These are phyloP conservation scores for Aspergillus eucalypticola DNA, from an alignment of 2,329 filamentous ascomycete genomes.

Conservation along the genomic window DNA sequence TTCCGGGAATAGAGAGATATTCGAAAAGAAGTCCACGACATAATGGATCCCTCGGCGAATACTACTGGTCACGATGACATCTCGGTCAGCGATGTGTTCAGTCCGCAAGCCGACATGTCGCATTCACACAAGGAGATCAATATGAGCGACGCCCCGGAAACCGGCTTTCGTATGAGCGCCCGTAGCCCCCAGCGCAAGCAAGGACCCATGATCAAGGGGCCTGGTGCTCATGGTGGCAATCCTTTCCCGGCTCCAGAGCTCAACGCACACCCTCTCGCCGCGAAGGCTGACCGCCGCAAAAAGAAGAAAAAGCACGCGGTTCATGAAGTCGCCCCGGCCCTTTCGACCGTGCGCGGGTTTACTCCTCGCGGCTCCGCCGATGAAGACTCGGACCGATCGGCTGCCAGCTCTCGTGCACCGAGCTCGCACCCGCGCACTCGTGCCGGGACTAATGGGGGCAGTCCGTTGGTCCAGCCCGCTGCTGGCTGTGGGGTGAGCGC, in stretches of 20 bases:
- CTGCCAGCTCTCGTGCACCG: conserved; percentile 36
- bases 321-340: conserved; percentile 29
- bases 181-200: conserved; percentile 27
- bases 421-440: conserved; percentile 32
- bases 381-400: conserved; percentile 49
- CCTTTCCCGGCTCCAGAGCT: conserved; percentile 33
- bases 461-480: conserved; percentile 54
- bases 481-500: conserved; percentile 72
- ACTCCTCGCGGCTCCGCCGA: conserved; percentile 47
- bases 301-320: conserved; percentile 46
- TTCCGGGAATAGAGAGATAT: background rate
- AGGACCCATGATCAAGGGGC: conserved; percentile 13
- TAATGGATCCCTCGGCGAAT: conserved; percentile 25
- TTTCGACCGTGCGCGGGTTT: conserved; percentile 48
- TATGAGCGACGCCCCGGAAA: conserved; percentile 23
- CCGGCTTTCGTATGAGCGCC: conserved; percentile 32
- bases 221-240: conserved; percentile 22
- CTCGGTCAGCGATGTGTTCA: conserved; percentile 43
- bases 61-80: conserved; percentile 34
- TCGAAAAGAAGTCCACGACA: background rate
- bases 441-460: conserved; percentile 37
- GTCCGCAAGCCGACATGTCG: conserved; percentile 37
- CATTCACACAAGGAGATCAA: conserved; percentile 26
- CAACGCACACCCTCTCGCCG: conserved; percentile 27
- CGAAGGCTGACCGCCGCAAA: conserved; percentile 31